Evolutionary conservation across 2,329 filamentous ascomycete species (phyloP), one percentile per base, ranked within the genome.

Genomic region (Drechmeria coniospora): DNA sequence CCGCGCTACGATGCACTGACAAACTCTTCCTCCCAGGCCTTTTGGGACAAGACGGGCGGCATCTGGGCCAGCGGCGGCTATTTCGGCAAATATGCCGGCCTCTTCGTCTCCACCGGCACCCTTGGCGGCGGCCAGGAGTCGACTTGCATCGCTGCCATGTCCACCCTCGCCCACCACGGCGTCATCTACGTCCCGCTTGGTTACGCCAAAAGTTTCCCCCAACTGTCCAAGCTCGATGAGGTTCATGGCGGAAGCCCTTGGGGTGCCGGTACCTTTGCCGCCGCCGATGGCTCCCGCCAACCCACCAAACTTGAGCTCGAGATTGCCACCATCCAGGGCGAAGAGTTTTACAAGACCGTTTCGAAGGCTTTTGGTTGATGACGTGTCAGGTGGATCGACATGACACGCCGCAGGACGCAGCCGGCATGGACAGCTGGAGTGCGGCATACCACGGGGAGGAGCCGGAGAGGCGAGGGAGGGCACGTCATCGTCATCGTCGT

Each of bases 131-230:
- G 90, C 38, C 90, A 98, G 63, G 90, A 98, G 63, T 76, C 73
- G 32, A 98, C 90, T 26, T 77, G 70, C 41, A 61, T 94, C 37
- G 65, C 76, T 19, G 62, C 77, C 50, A 74, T 95, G 71, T 83
- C 76, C 47, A 95, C 87, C 12, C 64, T 95, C 30, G 56, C 76
- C 35, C 90, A 95, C 62, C 90, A 95, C 64, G 90, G 90, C 47
- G 79, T 95, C 61, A 78, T 90, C 65, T 95, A 79, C 54, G 84
- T 95, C n/a, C 90, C 90, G 26, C 67, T 95, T 30, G 90, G 90
- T 31, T 95, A 92, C 66, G 77, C 80, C 59, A 80, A 76, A 45
- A 60, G 73, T 27, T 94, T 93, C 50, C 50, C 50, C 34, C 57
- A 73, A 37, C 57, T 93, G 39, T 51, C 74, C 39, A 76, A 86